Evolutionary conservation across 2,329 filamentous ascomycete genomes (phyloP).

Genomic region (Fusarium verticillioides): DNA sequence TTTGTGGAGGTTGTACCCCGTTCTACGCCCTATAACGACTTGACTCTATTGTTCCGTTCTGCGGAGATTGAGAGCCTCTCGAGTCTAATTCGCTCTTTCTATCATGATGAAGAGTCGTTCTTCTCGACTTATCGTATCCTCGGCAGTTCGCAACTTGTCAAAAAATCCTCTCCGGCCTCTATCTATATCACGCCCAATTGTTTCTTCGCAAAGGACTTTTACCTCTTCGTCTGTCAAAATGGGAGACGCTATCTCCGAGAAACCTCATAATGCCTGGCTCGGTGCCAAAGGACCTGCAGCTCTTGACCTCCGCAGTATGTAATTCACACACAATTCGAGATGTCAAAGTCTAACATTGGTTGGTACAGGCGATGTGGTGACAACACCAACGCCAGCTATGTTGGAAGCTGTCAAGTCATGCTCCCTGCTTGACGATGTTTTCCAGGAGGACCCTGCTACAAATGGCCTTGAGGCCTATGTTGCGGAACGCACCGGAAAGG

Average conservation of each 20-base stretch:
- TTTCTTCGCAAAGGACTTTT: conserved; percentile 15
- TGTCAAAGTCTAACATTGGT: conserved; percentile 31
- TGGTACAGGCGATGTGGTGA: conserved; percentile 63
- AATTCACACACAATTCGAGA: too few relatives aligned
- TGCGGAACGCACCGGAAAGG: conserved; percentile 78
- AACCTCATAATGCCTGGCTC: conserved; percentile 49
- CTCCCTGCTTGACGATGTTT: conserved; percentile 86
- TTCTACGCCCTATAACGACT: neutral
- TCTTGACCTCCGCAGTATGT: conserved; percentile 55
- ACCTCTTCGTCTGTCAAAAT: conserved; percentile 23
- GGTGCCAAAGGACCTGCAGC: conserved; percentile 52
- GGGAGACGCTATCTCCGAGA: conserved; percentile 26
- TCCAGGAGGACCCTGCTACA: conserved; percentile 82
- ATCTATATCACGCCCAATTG: neutral
- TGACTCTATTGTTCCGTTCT: conserved; percentile 9
- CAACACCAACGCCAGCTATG: conserved; percentile 84
- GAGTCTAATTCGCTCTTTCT: conserved; percentile 3
- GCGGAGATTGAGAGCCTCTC: conserved; percentile 4
- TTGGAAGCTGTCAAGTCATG: conserved; percentile 79
- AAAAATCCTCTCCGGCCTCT: neutral
- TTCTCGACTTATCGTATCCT: conserved; percentile 10
- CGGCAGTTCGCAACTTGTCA: conserved; percentile 3
- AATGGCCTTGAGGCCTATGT: conserved; percentile 79
- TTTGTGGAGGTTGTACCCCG: conserved; percentile 22
- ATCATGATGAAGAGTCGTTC: conserved; percentile 22